Base-by-base conservation (phyloP, 2,329 filamentous ascomycete species). In the Talaromyces islandicus region DNA sequence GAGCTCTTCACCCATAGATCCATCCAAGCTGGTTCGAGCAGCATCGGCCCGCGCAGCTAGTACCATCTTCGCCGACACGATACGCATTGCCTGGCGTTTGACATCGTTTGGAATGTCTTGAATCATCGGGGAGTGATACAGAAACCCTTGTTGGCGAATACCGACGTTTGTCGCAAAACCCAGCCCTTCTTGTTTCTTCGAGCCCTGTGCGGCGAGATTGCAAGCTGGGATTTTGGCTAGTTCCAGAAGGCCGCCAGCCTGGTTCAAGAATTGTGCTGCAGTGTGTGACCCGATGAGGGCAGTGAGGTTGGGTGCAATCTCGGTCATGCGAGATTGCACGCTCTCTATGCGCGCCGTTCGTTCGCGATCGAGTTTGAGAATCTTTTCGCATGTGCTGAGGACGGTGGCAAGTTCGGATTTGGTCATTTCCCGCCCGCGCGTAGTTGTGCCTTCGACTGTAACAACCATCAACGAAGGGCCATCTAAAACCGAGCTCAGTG, bases 211-310 rank as follows among this genome's bases (percentile, higher is more conserved):
- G 0, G 92, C 85, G 48, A 99, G 83, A 69, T 99, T 99, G 77
- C 93, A 97, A 2, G 94, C 87, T 0, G 94, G 94, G 2, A 92
- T 94, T 73, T 96, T 96, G 46, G 91, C 92, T 11, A 99, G 83
- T 38, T 91, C 91, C 1, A 88, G 90, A 32, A 99, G 80, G 9
- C 94, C 94, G 63, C 94, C 94, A 0, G 92, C 90, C 62, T 91
- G 91, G 75, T 97, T 97, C 68, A 99, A 88, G n/a, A 99, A 85
- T 76, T 97, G 93, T 4, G 94, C 94, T 7, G 94, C 93, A 2
- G 93, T 97, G 19, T 96, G 82, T 0, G 93, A 94, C 19, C 94
- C 94, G 60, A 99, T 90, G 19, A 99, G 84, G 1, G 87, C 88
- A 0, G 94, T 96, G 58, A 97, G 78, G 69, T 99, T 99, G 0